Conservation (phyloP, 2,329 filamentous ascomycete genomes). For the Pestalotiopsis fici region DNA sequence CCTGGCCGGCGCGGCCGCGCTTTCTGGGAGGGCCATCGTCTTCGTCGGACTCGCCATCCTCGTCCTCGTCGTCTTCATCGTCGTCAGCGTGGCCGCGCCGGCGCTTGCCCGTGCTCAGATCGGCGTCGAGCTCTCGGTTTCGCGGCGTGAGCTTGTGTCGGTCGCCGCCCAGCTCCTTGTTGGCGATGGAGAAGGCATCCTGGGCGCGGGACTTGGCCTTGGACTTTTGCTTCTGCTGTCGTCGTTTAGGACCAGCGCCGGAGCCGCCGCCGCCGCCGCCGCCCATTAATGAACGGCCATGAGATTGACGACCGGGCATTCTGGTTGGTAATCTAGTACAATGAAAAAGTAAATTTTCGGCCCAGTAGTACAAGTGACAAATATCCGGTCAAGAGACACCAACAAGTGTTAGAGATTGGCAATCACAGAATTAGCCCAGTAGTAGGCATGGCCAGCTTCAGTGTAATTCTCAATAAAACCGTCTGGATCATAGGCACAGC, state of each 20-base stretch:
- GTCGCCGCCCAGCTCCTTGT: constrained; percentile 48
- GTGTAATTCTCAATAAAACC: neutral
- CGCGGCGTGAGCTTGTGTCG: constrained; percentile 50
- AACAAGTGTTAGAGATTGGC: neutral
- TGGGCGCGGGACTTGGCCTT: constrained; percentile 51
- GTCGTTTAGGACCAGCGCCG: constrained; percentile 31
- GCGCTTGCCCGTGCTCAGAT: constrained; percentile 38
- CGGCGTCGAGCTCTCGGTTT: constrained; percentile 51
- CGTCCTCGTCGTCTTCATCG: constrained; percentile 54
- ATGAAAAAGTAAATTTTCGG: neutral
- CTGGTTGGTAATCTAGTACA: constrained; percentile 12
- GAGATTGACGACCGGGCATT: constrained; percentile 62
- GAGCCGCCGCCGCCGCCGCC: constrained; percentile 18
- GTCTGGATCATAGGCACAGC: neutral
- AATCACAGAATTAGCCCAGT: neutral
- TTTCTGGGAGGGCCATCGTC: constrained; percentile 53
- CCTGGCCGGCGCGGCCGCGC: constrained; percentile 39
- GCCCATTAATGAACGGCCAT: constrained; percentile 52
- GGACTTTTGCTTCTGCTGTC: constrained; percentile 47
- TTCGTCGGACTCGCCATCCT: constrained; percentile 65
- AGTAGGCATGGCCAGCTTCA: neutral
- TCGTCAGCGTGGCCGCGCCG: constrained; percentile 44
- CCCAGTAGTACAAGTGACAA: neutral
- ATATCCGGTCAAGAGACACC: neutral
- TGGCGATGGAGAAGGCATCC: constrained; percentile 59